phyloP scores from a whole-genome alignment of 2,329 filamentous ascomycete genomes.

The Emmonsia crescens region DNA sequence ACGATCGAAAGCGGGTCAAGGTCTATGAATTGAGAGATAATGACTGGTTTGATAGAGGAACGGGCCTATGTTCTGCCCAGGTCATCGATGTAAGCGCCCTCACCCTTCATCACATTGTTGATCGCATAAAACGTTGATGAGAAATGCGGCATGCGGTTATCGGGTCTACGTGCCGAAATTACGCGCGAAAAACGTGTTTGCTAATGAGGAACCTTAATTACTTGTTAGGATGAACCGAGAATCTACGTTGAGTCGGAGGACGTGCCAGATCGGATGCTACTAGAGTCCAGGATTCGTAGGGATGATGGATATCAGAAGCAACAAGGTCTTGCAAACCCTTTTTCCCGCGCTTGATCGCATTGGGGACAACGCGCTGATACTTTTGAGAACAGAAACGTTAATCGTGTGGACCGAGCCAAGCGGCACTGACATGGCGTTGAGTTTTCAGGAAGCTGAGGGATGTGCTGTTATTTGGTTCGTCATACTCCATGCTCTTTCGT shows the following conservation, averaged over 20 bases:
- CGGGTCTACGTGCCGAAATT: background rate
- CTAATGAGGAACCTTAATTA: background rate
- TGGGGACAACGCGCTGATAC: conserved; percentile 15
- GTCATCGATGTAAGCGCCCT: conserved; percentile 54
- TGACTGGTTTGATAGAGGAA: conserved; percentile 98
- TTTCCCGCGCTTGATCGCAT: conserved; percentile 15
- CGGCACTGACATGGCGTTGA: conserved; percentile 91
- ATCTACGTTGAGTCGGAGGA: conserved; percentile 93
- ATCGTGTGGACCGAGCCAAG: conserved; percentile 96
- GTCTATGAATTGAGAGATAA: conserved; percentile 97
- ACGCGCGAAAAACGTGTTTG: background rate
- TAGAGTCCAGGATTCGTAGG: conserved; percentile 83
- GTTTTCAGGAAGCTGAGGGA: conserved; percentile 93
- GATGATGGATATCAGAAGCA: conserved; percentile 98
- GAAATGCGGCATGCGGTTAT: background rate
- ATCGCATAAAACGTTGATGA: background rate
- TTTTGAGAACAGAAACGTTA: conserved; percentile 60
- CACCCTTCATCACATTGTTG: background rate
- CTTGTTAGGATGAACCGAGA: conserved; percentile 62
- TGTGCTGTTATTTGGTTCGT: conserved; percentile 81
- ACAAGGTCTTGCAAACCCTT: conserved; percentile 55
- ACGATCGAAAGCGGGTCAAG: conserved; percentile 64
- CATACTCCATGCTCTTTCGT: conserved; percentile 10
- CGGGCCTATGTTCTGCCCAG: conserved; percentile 81
- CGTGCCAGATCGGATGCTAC: conserved; percentile 65